Conservation (phyloP, 768 basidiomycete species). For the Lyophyllum semitale region DNA sequence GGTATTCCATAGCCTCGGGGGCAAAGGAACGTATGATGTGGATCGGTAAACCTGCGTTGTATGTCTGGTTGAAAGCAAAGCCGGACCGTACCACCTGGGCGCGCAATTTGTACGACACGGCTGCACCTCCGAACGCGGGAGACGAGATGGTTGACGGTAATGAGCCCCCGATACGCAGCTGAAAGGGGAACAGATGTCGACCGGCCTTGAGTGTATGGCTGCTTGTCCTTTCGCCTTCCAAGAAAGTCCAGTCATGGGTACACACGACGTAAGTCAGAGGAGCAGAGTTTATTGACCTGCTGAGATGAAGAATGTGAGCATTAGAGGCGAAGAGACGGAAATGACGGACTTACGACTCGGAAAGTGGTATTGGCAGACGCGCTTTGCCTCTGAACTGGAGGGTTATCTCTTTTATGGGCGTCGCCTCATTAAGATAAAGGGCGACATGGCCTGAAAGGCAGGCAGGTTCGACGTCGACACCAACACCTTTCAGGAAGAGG, state of each 20-base stretch:
- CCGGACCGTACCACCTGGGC: conserved; percentile 82
- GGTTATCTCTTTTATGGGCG: conserved; percentile 81
- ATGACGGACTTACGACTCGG: conserved; percentile 57
- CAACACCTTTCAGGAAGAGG: conserved; percentile 75
- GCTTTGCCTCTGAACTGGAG: conserved; percentile 86
- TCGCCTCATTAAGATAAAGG: conserved; percentile 78
- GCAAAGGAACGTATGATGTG: conserved; percentile 73
- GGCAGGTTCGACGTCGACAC: conserved; percentile 81
- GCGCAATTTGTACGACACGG: conserved; percentile 86
- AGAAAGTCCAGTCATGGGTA: conserved; percentile 91
- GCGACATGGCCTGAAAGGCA: conserved; percentile 80
- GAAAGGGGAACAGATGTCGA: conserved; percentile 90
- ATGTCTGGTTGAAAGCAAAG: conserved; percentile 57
- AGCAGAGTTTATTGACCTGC: conserved; percentile 44
- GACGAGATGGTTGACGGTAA: conserved; percentile 79
- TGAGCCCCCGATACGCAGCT: conserved; percentile 80
- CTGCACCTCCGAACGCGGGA: conserved; percentile 54
- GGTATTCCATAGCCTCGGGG: conserved; percentile 88
- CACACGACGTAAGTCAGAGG: conserved; percentile 64
- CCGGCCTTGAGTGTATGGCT: conserved; percentile 95
- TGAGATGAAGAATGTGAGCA: conserved; percentile 20
- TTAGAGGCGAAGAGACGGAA: conserved; percentile 6
- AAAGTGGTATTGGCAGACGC: conserved; percentile 57
- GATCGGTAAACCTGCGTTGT: conserved; percentile 63
- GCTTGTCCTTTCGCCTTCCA: conserved; percentile 78